Evolutionary conservation across 2,329 filamentous ascomycete genomes (phyloP).

Genomic region (Colletotrichum acutatum): DNA sequence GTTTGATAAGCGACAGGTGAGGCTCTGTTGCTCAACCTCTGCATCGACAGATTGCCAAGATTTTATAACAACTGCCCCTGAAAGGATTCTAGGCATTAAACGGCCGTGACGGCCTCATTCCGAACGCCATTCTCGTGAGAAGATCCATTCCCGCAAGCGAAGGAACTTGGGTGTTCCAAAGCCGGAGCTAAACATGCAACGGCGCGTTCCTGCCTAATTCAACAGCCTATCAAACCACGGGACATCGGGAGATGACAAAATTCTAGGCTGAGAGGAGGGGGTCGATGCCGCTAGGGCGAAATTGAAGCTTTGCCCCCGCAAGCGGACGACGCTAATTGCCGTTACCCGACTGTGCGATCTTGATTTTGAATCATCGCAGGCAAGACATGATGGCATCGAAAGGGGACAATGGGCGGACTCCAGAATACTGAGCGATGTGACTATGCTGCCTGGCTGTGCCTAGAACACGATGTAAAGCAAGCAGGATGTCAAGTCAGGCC

Average conservation of each 20-base stretch:
- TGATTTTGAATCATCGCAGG: background rate
- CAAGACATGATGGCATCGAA: background rate
- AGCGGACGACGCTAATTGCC: background rate
- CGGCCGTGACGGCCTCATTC: background rate
- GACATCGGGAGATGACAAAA: background rate
- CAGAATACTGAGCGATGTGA: background rate
- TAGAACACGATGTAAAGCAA: background rate
- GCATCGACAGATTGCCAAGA: background rate
- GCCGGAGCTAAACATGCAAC: background rate
- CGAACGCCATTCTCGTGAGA: background rate
- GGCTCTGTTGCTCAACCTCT: background rate
- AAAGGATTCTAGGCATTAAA: background rate
- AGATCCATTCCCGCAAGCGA: background rate
- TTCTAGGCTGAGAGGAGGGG: background rate
- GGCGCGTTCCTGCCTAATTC: slow-evolving; percentile 9
- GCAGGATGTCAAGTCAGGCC: background rate
- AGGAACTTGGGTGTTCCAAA: slow-evolving; percentile 3
- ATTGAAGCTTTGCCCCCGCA: background rate
- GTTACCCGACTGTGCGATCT: background rate
- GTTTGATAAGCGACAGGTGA: background rate
- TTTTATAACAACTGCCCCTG: background rate
- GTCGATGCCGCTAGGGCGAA: background rate
- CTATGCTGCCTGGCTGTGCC: background rate
- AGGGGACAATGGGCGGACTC: background rate
- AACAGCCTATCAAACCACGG: background rate